Evolutionary conservation across 2,329 filamentous ascomycete species (phyloP).

Genomic region (Talaromyces funiculosus): DNA sequence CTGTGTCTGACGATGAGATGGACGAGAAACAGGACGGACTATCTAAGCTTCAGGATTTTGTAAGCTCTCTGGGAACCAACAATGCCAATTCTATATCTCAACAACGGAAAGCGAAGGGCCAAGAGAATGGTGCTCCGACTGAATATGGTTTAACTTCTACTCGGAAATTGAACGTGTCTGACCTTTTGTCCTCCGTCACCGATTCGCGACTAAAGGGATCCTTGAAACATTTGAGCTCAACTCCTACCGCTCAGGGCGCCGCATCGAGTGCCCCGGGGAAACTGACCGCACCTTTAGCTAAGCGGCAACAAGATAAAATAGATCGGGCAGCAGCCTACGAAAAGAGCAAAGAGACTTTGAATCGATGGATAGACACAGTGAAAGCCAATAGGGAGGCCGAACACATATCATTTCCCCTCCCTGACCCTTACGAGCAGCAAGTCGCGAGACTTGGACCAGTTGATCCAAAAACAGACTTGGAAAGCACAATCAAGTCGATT

Average conservation of each 20-base stretch:
- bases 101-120: constrained; percentile 41
- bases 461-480: constrained; percentile 71
- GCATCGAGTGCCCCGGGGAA: constrained; percentile 59
- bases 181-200: constrained; percentile 66
- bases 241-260: constrained; percentile 37
- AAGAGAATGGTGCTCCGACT: constrained; percentile 58
- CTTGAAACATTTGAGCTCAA: constrained; percentile 61
- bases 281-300: constrained; percentile 74
- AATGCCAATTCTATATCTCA: constrained; percentile 27
- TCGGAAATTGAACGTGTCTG: constrained; percentile 66
- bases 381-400: constrained; percentile 90
- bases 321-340: constrained; percentile 78
- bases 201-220: constrained; percentile 73
- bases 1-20: constrained; percentile 44
- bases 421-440: constrained; percentile 59
- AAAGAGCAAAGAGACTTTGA: constrained; percentile 84
- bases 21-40: constrained; percentile 48
- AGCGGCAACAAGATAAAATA: constrained; percentile 77
- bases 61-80: constrained; percentile 56
- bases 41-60: constrained; percentile 61
- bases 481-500: constrained; percentile 79
- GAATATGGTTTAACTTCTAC: constrained; percentile 55
- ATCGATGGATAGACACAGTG: constrained; percentile 90
- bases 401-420: constrained; percentile 79
- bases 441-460: constrained; percentile 52